Evolutionary conservation across 768 basidiomycete genomes (phyloP), one percentile per base, ranked within the genome.

Genomic region (Hygrophorus russula): DNA sequence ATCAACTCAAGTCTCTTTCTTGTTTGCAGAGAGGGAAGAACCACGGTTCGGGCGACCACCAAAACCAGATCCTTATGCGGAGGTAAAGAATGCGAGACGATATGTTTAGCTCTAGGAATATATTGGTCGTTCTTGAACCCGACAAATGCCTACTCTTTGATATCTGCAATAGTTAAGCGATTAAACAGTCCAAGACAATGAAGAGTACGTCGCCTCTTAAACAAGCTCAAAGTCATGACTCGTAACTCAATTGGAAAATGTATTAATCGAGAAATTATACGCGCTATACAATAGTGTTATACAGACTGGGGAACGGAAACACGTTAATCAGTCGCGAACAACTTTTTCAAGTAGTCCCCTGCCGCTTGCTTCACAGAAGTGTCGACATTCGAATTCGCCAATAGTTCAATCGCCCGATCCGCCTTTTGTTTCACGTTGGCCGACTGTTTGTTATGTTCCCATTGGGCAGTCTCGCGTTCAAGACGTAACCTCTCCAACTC

Each of bases 281-380:
- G 24, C 24, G 24, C 24, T 7, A 24, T 24, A 24, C 7, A 24
- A 24, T 24, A 24, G 4, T 24, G 24, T 24, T 24, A 7, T 24
- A 24, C 24, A 24, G 24, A 3, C 24, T 24, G 24, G 7, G 24
- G 24, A 24, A 24, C 24, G 7, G 4, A 24, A 7, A 7, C 24
- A 27, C 48, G 39, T 46, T 37, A 68, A 46, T 73, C 70, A 39
- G 60, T 52, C 24, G 62, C 56, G 48, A 84, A 79, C 20, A 83
- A 61, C 54, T 73, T 78, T 61, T 80, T 81, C 51, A 86, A 61
- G 61, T 81, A 86, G 39, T 84, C 82, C 34, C 76, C 70, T 2
- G 82, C 82, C 4, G 76, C 76, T 50, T 76, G 73, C 57, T 75
- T 78, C 42, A 84, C 67, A 9, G 68, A 65, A n/a, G 67, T 66